Conservation (phyloP, 768 basidiomycete genomes). For the Sarcomyxa edulis region DNA sequence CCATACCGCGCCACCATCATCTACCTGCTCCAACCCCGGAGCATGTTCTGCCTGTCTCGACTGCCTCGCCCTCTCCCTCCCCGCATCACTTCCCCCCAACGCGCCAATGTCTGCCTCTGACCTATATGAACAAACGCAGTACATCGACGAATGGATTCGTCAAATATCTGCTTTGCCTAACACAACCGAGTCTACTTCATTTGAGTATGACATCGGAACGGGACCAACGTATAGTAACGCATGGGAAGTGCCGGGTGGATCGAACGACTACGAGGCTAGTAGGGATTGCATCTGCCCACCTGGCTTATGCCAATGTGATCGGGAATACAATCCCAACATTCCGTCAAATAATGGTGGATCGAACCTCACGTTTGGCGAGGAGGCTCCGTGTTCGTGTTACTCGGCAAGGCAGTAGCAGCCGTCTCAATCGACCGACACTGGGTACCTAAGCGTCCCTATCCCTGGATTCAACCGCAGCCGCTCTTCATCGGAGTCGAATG, state of each 20-base stretch:
- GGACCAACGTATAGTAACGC: neutral
- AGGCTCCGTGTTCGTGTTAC: too few species aligned
- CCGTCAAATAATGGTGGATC: too few species aligned
- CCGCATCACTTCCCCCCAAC: conserved; percentile 36
- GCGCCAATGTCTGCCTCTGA: conserved; percentile 36
- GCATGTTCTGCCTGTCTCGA: conserved; percentile 49
- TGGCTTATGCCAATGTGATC: conserved; percentile 7
- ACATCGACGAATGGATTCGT: conserved; percentile 62
- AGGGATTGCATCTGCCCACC: conserved; percentile 4
- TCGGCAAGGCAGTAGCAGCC: too few species aligned
- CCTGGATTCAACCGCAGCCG: too few species aligned
- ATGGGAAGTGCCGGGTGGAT: neutral
- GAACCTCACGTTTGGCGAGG: too few species aligned
- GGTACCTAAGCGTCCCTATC: too few species aligned
- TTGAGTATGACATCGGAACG: neutral
- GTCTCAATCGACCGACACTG: too few species aligned
- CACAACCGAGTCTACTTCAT: conserved; percentile 2
- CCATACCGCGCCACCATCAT: conserved; percentile 39
- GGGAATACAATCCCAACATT: neutral
- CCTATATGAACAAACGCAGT: conserved; percentile 31
- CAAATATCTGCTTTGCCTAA: conserved; percentile 36
- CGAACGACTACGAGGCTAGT: neutral
- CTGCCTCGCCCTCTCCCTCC: conserved; percentile 52
- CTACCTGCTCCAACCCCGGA: conserved; percentile 31
- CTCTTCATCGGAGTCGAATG: too few species aligned